Evolutionary conservation across 106 monocot genomes (phyloP), one percentile per base, ranked within the genome.

Genomic region (Dendrobium nobile): DNA sequence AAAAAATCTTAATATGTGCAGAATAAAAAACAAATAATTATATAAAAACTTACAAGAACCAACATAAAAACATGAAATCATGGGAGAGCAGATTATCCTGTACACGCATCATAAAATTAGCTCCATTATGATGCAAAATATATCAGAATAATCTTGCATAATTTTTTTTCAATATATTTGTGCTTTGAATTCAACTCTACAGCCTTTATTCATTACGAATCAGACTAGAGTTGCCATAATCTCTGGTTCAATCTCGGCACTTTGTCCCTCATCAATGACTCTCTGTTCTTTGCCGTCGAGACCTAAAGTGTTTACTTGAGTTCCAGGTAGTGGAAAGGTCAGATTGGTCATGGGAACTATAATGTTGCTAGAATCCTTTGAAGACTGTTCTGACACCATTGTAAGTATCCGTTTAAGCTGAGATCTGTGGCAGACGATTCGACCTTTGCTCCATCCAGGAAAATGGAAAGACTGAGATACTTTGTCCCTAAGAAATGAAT

Each of bases 361-460:
- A 45, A 44, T 61, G 7, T 80, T 54, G 5, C 28, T 47, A 18
- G 78, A 77, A 20, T 61, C 81, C 64, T 86, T 82, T 56, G 80
- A 77, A 51, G 83, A 59, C 16, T 54, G 37, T 27, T 87, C 83
- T 13, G 89, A 75, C 15, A 41, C 59, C 13, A 54, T 45, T 67
- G 87, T 64, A 47, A 77, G 82, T 67, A 98, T 78, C 28, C 90
- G 87, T 77, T 92, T 98, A 42, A 98, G 82, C 44, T 92, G 98
- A 65, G 86, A 72, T 1, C 89, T 78, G 73, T 92, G 89, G 79
- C 92, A 95, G 42, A 92, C 72, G 26, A 98, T 88, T 20, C 98
- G 87, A 37, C 94, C 98, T 77, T 93, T 98, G 88, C 91, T 98
- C 98, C 98, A 98, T 54, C 86, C 89, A 5, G 98, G 86, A 77